These are phyloP conservation scores for Eucalyptus erythrocorys DNA, from an alignment of 345 rosid species.

Conservation along the genomic window DNA sequence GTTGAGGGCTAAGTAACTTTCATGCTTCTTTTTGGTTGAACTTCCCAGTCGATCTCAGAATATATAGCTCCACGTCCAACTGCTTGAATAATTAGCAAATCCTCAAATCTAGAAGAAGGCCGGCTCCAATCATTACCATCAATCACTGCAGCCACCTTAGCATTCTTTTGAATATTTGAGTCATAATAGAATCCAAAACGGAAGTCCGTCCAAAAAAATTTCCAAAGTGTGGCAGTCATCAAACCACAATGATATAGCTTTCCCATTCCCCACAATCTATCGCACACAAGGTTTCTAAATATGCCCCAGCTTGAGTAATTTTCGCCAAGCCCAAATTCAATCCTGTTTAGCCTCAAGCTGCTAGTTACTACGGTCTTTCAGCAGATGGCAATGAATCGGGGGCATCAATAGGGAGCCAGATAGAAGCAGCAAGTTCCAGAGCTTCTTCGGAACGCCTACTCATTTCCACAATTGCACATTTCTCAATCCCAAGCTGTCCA, in stretches of 20 bases:
- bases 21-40: neutral
- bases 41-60: neutral
- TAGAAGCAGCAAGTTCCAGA: neutral
- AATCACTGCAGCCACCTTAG: neutral
- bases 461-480: neutral
- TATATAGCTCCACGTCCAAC: neutral
- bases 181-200: neutral
- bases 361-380: neutral
- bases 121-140: neutral
- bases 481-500: neutral
- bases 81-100: neutral
- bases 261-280: neutral
- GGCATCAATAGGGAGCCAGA: neutral
- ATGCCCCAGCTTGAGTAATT: neutral
- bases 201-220: neutral
- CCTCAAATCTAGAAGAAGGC: neutral
- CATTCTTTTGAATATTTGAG: neutral
- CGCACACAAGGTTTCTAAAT: neutral
- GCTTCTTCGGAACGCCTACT: neutral
- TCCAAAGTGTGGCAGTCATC: neutral
- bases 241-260: neutral
- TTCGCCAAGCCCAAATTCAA: neutral
- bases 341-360: neutral
- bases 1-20: neutral
- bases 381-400: neutral